Evolutionary conservation across 805 yeast species (phyloP), one percentile per base, ranked within the genome.

Genomic region (Hanseniaspora osmophila): DNA sequence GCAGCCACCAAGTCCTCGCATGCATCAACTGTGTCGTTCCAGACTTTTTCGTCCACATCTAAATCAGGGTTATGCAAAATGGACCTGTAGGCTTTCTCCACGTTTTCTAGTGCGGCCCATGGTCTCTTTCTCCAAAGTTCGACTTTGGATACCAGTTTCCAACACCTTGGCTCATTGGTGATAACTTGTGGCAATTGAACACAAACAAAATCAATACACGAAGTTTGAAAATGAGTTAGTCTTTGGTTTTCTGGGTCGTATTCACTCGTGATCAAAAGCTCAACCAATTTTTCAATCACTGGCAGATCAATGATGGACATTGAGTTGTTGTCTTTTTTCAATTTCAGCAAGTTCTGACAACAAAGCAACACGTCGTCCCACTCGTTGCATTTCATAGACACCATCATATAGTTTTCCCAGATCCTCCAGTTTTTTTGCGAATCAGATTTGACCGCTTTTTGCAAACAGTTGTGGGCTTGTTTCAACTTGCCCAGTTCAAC

Each of bases 341-440:
- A 62, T 30, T 70, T 72, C 13, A 84, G 67, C 38, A 87, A 62
- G 51, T 76, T 75, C 49, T 69, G 72, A n/a, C 81, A 71, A 0
- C 95, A 96, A 33, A 74, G 63, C 16, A 88, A 67, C 3, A 84
- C 96, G 47, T 86, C 95, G 49, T 74, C 78, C 96, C 97, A 92
- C 55, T 84, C 84, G n/a, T 74, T 69, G 40, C 88, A 65, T 57
- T 79, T 84, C 27, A 80, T 78, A 0, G 96, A 94, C 18, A 90
- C 90, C 29, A 78, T 68, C 57, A 85, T 66, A 55, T 78, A 86
- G 59, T 92, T 92, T 54, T 86, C 92, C 83, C 90, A 88, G 32
- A 92, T 77, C 54, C 84, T 76, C 95, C 96, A 84, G 43, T 88
- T 84, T 45, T 74, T 75, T 52, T 75, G 78, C 22, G 78, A 75